Base-by-base conservation (phyloP, 1,284 basidiomycete genomes). In the Microbotryum saponariae region DNA sequence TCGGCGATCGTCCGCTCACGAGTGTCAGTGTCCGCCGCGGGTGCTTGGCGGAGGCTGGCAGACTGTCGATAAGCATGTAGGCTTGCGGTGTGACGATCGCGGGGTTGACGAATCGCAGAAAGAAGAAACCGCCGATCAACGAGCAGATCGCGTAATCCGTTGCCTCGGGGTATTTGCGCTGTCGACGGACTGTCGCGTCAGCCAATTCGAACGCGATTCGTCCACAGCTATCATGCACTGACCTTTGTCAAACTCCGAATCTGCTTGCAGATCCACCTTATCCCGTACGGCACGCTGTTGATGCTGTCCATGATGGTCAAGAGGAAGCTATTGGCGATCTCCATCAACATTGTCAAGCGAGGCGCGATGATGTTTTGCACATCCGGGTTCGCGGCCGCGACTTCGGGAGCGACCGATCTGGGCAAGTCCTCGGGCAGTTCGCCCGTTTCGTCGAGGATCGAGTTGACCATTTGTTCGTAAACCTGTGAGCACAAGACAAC, bases 211-310 rank as follows among this genome's bases (percentile, higher is more conserved):
- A 29, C 23, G 27, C 52, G 27, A 52, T 27, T 27, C 65, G 42
- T 52, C 27, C 10, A 56, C 29, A 5, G 31, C 51, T 51, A 33
- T 10, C 37, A 46, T 56, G 46, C 56, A 63, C 57, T 3, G 8
- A 93, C 91, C 78, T 89, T 83, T 55, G 96, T 97, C 74, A 97
- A 77, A 78, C 89, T 92, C 67, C 91, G 82, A 75, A 99, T 97
- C 78, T 98, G 94, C 79, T 98, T 98, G 80, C 96, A 98, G 73
- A 98, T 98, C 96, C 96, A 99, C 68, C 96, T 83, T 68, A 99
- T 97, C 72, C 96, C 94, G 73, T 98, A 98, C 23, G 94, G 96
- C 16, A 97, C 94, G 71, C 86, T 89, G 72, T 97, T 93, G 83
- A 97, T 85, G 67, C 90, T 93, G 68, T 97, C 91, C 73, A 98